phyloP scores from a whole-genome alignment of 768 basidiomycete genomes.

The Russula earlei region DNA sequence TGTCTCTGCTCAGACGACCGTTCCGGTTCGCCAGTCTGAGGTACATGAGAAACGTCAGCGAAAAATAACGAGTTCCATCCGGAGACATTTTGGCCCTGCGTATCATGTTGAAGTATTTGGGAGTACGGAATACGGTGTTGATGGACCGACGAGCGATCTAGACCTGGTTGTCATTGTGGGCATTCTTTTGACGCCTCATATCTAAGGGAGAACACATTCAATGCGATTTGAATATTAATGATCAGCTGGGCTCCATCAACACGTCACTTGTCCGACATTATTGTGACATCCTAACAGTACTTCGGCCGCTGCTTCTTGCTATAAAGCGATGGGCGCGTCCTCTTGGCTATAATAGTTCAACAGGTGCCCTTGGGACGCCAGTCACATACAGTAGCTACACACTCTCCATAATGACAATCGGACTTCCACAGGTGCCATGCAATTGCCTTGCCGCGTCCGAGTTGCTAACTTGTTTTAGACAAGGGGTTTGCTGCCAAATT shows the following conservation, averaged over 20 bases:
- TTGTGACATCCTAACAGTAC: constrained; percentile 35
- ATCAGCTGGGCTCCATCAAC: constrained; percentile 45
- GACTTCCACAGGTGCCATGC: constrained; percentile 42
- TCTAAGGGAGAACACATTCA: constrained; percentile 26
- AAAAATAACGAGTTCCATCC: constrained; percentile 7
- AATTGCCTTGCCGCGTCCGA: neutral
- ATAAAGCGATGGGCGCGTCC: constrained; percentile 56
- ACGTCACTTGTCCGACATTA: constrained; percentile 44
- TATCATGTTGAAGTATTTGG: constrained; percentile 38
- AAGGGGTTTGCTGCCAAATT: constrained; percentile 38
- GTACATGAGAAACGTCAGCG: constrained; percentile 7
- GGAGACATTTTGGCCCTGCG: constrained; percentile 24
- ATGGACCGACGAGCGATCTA: constrained; percentile 35
- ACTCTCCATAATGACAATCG: constrained; percentile 50
- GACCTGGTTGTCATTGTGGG: constrained; percentile 45
- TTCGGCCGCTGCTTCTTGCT: constrained; percentile 35
- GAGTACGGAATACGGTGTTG: constrained; percentile 42
- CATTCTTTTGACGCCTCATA: neutral
- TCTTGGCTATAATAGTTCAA: constrained; percentile 41
- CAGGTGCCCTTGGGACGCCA: constrained; percentile 15
- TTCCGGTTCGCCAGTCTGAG: neutral
- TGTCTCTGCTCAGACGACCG: neutral
- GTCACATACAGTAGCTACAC: constrained; percentile 54
- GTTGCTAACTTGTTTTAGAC: constrained; percentile 27
- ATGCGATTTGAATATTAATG: constrained; percentile 56